Base-by-base conservation (phyloP, 2,329 filamentous ascomycete genomes). In the Emydomyces testavorans region DNA sequence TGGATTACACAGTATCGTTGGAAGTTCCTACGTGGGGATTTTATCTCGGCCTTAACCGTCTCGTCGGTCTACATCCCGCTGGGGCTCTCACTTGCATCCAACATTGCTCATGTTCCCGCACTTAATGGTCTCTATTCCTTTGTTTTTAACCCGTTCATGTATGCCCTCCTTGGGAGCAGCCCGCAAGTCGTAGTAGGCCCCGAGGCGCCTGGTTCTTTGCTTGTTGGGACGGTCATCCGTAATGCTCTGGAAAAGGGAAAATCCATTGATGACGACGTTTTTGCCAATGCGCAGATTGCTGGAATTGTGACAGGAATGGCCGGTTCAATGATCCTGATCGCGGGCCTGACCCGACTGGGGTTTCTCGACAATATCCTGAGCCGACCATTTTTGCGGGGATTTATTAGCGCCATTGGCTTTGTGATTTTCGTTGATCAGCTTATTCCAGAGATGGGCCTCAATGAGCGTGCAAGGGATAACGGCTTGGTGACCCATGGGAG, bases 61-160 rank as follows among this genome's bases (percentile, higher is more conserved):
- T 86, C 90, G n/a, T 94, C 89, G 21, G 92, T 98, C 70, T 98
- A 98, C 65, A 83, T 98, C 31, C 92, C 92, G 44, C 95, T 98
- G 89, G 84, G 88, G 0, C 76, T 98, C 11, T 96, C 92, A 0
- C 83, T 93, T 54, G 88, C 92, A 48, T 80, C 86, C 34, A 96
- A 96, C 61, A 79, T 98, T 35, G 88, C 84, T 4, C 92, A 96
- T 62, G 80, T 95, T 1, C 88, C 90, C 6, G 84, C 92, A 0
- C 89, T 96, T 58, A 90, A 94, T 60, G 92, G 92, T 0, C 75
- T 98, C 2, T 98, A 96, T 67, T 79, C 85, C 13, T 96, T 95
- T 62, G 85, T 93, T 53, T 86, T 96, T 70, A 89, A 89, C 50
- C 92, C 92, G 0, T 69, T 96, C 46, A 74, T 95, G 28, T 98